Base-by-base conservation (phyloP, 306 rosid species). In the Casuarina cunninghamiana region DNA sequence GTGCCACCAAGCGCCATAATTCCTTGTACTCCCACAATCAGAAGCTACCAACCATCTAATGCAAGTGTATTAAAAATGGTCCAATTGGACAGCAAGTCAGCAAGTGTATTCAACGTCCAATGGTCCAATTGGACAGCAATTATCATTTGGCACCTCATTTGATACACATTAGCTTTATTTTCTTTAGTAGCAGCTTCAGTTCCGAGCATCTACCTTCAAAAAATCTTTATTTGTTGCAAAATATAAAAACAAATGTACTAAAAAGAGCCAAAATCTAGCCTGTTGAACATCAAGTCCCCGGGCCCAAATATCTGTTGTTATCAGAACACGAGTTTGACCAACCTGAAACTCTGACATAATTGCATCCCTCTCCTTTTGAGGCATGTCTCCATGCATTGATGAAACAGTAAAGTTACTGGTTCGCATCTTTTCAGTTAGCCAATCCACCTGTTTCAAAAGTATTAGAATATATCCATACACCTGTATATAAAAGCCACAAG, bases 321-420 rank as follows among this genome's bases (percentile, higher is more conserved):
- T 95, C 65, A 95, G 91, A 12, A 95, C 98, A 35, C 98, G 97
- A 61, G 98, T 95, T 72, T 90, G 84, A 60, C 97, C 98, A 78
- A 87, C 72, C 50, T 97, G 93, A 42, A 95, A 95, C 89, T 95
- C 97, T 37, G 83, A 87, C 98, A 95, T 95, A 69, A 95, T 95
- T 58, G 97, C 97, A 76, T 95, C 98, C 86, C 98, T 86, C 83
- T 95, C 98, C 80, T 73, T 95, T 76, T 95, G 98, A 71, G 98
- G 98, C 97, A 95, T 95, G 86, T 95, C 98, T 19, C 98, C 98
- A 55, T 95, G 98, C 98, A 95, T 95, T 41, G 97, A 79, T 71
- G 98, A 95, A 53, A 95, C 97, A 0, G 98, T 95, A 77, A 95
- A 95, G 86, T 95, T 95, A 75, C 93, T 86, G 84, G 82, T 89